These are phyloP conservation scores for Dothideomycetidae sp. DNA, from an alignment of 2,329 filamentous ascomycete species.

Conservation along the genomic window DNA sequence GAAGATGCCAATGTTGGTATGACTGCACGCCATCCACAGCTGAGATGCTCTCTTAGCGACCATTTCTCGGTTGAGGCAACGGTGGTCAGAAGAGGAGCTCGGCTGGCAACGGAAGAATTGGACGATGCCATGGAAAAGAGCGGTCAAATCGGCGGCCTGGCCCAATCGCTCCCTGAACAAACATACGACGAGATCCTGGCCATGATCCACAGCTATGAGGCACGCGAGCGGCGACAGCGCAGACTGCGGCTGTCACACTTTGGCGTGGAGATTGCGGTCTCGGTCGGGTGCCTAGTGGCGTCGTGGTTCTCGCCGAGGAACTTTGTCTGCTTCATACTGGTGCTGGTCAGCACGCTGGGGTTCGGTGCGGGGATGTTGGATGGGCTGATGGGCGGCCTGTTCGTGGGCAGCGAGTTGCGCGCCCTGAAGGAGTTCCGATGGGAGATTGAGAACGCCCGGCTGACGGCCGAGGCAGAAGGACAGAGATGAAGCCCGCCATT, in stretches of 20 bases:
- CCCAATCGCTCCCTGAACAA: slow-evolving; percentile 11
- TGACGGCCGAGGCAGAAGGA: slow-evolving; percentile 15
- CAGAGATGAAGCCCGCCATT: no score
- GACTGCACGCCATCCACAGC: slow-evolving; percentile 62
- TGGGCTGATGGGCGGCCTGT: slow-evolving; percentile 73
- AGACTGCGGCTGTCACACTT: slow-evolving; percentile 63
- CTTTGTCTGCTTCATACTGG: slow-evolving; percentile 66
- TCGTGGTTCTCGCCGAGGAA: slow-evolving; percentile 74
- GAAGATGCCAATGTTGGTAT: slow-evolving; percentile 60
- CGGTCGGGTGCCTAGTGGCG: slow-evolving; percentile 61
- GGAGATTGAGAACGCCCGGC: slow-evolving; percentile 62
- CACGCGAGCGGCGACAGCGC: slow-evolving; percentile 58
- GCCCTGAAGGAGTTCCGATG: slow-evolving; percentile 83
- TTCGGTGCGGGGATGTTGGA: slow-evolving; percentile 66
- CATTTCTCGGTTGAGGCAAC: slow-evolving; percentile 86
- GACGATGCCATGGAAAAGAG: not conserved
- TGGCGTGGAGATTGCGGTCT: slow-evolving; percentile 47
- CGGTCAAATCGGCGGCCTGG: not conserved
- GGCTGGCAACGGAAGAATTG: not conserved
- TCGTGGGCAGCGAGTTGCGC: slow-evolving; percentile 70
- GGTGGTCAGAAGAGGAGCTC: slow-evolving; percentile 28
- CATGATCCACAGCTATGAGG: slow-evolving; percentile 53
- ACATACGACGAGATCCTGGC: slow-evolving; percentile 58
- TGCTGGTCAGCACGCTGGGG: slow-evolving; percentile 64
- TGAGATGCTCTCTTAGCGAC: slow-evolving; percentile 80